Base-by-base conservation (phyloP, 192 early-diverging fungal species). In the Entrophospora sp. region DNA sequence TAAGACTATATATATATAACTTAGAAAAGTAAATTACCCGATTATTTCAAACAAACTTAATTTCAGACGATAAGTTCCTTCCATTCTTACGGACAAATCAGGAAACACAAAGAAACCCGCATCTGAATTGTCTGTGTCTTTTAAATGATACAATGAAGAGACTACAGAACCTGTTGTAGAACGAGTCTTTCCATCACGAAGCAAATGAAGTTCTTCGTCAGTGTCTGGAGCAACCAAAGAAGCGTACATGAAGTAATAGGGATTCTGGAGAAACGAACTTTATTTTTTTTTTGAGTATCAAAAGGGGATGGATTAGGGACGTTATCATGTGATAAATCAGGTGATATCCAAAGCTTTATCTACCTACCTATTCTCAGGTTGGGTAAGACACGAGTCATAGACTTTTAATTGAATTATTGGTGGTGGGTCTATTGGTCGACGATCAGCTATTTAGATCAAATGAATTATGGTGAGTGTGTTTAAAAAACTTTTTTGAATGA, bases 61-160 rank as follows among this genome's bases (percentile, higher is more conserved):
- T 84, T 83, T 88, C 43, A 93, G 78, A 14, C 85, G 67, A 66
- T 91, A 92, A n/a, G 76, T 82, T 25, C 95, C 95, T 66, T 97
- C 95, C 80, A 92, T 91, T 10, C 95, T 74, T n/a, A 95, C 91
- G 4, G 90, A 92, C 18, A 97, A 77, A 73, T 97, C 95, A 25
- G 95, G 91, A 74, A 97, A 97, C 35, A 97, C 93, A 83, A 97
- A 97, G 69, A 95, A 97, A 1, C 90, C 93, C n/a, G 93, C 92
- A 67, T 93, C 91, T 31, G 81, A 80, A 67, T 88, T 85, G 52
- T 94, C 89, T 25, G 89, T 80, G 61, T 95, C 95, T 56, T 91
- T 93, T 42, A 95, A 76, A 28, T 92, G 88, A 55, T 91, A 93
- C 48, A 95, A 75, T 16, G 93, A 95, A 0, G 92, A 94, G 20